A percentile compares a stretch with the other conserved stretches of the same genome.
phyloP scores from a whole-genome alignment of 129 eudicot genomes.

The Apium graveolens region DNA sequence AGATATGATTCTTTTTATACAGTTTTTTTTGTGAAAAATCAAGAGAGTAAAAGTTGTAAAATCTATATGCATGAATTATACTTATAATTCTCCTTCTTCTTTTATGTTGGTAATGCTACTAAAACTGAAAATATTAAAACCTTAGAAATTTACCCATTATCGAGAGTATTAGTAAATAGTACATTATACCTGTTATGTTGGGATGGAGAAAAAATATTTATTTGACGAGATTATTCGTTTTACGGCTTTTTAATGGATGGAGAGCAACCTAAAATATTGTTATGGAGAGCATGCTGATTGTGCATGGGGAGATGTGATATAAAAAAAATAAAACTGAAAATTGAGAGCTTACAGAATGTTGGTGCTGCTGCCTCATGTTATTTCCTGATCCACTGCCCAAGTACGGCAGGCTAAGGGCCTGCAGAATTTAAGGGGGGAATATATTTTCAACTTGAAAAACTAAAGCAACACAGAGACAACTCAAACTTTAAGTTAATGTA shows the following conservation, averaged over 20 bases:
- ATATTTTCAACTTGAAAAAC: conserved; percentile 14
- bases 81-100: too few relatives aligned
- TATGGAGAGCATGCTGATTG: not conserved
- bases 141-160: too few relatives aligned
- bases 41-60: too few relatives aligned
- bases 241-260: not conserved
- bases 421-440: conserved; percentile 32
- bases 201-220: too few relatives aligned
- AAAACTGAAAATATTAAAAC: too few relatives aligned
- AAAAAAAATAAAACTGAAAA: not conserved
- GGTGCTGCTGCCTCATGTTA: conserved; percentile 47
- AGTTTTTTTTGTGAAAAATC: too few relatives aligned
- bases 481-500: conserved; percentile 16
- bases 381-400: conserved; percentile 61
- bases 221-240: too few relatives aligned
- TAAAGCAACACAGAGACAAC: conserved; percentile 24
- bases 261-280: not conserved
- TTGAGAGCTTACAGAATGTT: conserved; percentile 37
- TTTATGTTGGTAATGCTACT: too few relatives aligned
- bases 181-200: too few relatives aligned
- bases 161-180: too few relatives aligned
- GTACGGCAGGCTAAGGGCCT: conserved; percentile 95
- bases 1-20: too few relatives aligned
- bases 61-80: too few relatives aligned
- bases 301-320: conserved; percentile 3